Evolutionary conservation across 225 moss, liverwort and hornwort genomes (phyloP), one percentile per base, ranked within the genome.

Genomic region (Asterella californica): DNA sequence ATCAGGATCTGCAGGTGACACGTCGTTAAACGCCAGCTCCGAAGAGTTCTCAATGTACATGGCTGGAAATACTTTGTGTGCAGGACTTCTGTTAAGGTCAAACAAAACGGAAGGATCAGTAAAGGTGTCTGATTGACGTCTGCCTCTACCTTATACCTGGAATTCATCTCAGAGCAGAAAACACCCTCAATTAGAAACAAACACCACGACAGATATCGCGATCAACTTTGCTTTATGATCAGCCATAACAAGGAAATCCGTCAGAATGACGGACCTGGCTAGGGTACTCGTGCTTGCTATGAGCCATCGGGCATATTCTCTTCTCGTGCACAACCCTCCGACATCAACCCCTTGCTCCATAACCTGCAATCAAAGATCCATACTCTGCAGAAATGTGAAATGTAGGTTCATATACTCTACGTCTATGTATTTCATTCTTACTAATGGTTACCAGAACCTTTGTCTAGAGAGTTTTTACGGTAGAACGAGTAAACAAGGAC

Each of bases 221-320:
- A 25, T 29, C 61, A n/a, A 29, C 30, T 3, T 12, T n/a, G 66
- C 15, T 67, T 9, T 67, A 32, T 32, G 66, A 32, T 15, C 15
- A 42, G 33, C 6, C 42, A 49, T 45, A 21, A 5, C 17, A 34
- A 11, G 38, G 9, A 33, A 11, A 21, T 52, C 60, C 42, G 25
- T n/a, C 48, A 70, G n/a, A 62, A 48, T 54, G 6, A 82, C 82
- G 29, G 75, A 96, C 95, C 92, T 97, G 72, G 91, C 90, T 77
- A 99, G 79, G 75, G 84, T 78, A 86, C 92, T 88, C 66, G 92
- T 92, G 22, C 88, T 82, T 69, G 90, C 89, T 73, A 99, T 90
- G 77, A 95, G 87, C 95, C 97, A 99, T 85, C 97, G 92, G 22
- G 97, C 97, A 90, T 95, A 95, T 74, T 86, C 89, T 84, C 97